Base-by-base conservation (phyloP, 371 early-diverging fungal species). In the Chytridiales sp. region DNA sequence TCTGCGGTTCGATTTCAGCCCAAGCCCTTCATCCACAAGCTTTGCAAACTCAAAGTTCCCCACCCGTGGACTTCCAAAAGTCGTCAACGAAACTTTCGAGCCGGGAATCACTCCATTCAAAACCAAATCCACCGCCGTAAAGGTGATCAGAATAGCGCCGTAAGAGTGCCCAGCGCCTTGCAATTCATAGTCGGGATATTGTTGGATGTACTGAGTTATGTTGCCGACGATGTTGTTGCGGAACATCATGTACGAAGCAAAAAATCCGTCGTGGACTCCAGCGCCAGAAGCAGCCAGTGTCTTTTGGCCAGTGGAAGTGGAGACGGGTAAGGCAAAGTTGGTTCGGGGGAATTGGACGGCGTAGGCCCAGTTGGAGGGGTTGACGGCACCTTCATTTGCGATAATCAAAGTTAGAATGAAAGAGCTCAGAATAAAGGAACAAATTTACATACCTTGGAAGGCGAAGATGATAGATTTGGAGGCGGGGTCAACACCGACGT, bases 301-400 rank as follows among this genome's bases (percentile, higher is more conserved):
- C 8, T 11, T 11, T 8, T 38, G 17, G 11, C 38, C 26, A 17
- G 30, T 48, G 48, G 9, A 48, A 26, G 48, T 19, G 13, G 5
- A 19, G 13, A 19, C 31, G 30, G 13, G 21, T n/a, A n/a, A 48
- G 13, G 24, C 31, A 32, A 48, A 17, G 30, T 19, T 11, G 4
- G 48, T 44, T 9, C 19, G 44, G 6, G 19, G 11, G 9, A 48
- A 29, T 5, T 19, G 17, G 19, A 48, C 9, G 4, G 48, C 15
- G 30, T 26, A 4, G 21, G 26, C 48, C 48, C 48, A 48, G 48
- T 48, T 48, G 8, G 5, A 5, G 30, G 30, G 21, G 8, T 48
- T 48, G 19, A 29, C 30, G 48, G 48, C 48, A 8, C 48, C 48
- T 29, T 48, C n/a, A n/a, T n/a, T n/a, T n/a, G n/a, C n/a, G n/a